Conservation (phyloP, 176 grass and related monocot genomes). For the Musa beccarii region DNA sequence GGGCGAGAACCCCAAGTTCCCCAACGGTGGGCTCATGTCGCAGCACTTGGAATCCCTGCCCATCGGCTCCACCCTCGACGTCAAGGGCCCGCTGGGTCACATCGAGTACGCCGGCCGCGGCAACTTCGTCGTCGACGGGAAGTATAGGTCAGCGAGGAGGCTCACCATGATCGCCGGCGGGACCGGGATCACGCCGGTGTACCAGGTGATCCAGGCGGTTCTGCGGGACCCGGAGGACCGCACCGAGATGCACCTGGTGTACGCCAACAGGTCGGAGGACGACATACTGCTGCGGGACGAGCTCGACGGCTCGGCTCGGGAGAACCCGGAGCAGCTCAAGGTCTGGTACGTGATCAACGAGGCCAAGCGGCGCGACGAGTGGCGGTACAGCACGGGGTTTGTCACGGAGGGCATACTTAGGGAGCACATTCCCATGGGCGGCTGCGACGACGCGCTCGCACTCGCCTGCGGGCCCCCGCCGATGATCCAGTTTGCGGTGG, state of each 20-base stretch:
- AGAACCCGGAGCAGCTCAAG: constrained; percentile 48
- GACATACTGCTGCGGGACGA: constrained; percentile 61
- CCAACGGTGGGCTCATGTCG: constrained; percentile 52
- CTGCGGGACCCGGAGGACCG: constrained; percentile 8
- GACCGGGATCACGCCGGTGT: constrained; percentile 75
- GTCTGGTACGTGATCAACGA: constrained; percentile 63
- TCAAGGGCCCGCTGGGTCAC: constrained; percentile 12
- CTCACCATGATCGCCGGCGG: constrained; percentile 75
- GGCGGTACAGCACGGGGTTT: constrained; percentile 47
- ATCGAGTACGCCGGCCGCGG: constrained; percentile 32
- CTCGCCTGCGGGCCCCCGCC: constrained; percentile 63
- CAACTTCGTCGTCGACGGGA: constrained; percentile 41
- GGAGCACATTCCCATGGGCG: constrained; percentile 51
- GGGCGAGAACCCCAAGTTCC: constrained; percentile 49
- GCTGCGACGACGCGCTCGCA: constrained; percentile 39
- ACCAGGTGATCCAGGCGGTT: constrained; percentile 83
- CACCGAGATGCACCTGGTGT: constrained; percentile 10
- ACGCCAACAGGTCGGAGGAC: constrained; percentile 13
- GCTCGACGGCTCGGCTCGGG: constrained; percentile 44
- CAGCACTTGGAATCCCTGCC: constrained; percentile 17
- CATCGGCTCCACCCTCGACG: not conserved
- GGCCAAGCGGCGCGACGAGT: constrained; percentile 16
- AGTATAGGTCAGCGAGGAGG: constrained; percentile 23
- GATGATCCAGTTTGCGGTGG: constrained; percentile 59
- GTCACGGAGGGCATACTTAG: constrained; percentile 42